Evolutionary conservation across 1,139 yeast species (phyloP).

Genomic region (Yamadazyma dushanensis): DNA sequence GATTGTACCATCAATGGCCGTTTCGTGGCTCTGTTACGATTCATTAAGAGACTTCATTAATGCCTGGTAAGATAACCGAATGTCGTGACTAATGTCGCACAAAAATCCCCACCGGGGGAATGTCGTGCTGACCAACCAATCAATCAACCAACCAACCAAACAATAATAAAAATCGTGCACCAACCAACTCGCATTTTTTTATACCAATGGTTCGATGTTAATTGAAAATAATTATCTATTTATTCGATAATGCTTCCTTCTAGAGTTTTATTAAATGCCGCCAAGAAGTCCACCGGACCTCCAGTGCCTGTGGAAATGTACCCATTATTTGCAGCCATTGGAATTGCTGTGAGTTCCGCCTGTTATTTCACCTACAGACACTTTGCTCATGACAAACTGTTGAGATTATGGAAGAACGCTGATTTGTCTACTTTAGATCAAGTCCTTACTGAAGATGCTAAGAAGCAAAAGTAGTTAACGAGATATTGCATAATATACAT

Average conservation of each 20-base stretch:
- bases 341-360: conserved; percentile 68
- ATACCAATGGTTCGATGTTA: conserved; percentile 15
- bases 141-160: conserved; percentile 14
- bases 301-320: conserved; percentile 72
- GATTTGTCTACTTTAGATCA: conserved; percentile 55
- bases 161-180: conserved; percentile 5
- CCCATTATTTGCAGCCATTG: conserved; percentile 63
- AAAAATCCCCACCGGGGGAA: background rate
- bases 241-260: conserved; percentile 52
- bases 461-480: background rate
- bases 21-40: conserved; percentile 89
- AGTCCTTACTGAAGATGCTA: conserved; percentile 50
- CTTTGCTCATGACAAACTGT: conserved; percentile 61
- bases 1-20: conserved; percentile 94
- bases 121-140: background rate
- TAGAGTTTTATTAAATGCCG: conserved; percentile 51
- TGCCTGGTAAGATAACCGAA: conserved; percentile 27
- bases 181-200: conserved; percentile 1
- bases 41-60: conserved; percentile 47
- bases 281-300: conserved; percentile 26
- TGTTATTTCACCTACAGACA: conserved; percentile 72
- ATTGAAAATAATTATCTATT: conserved; percentile 3
- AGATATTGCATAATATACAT: conserved; percentile 15
- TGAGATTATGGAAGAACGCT: conserved; percentile 74
- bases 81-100: background rate